These are phyloP conservation scores for Blepharisma stoltei DNA, from an alignment of 73 alveolate genomes.

Conservation along the genomic window DNA sequence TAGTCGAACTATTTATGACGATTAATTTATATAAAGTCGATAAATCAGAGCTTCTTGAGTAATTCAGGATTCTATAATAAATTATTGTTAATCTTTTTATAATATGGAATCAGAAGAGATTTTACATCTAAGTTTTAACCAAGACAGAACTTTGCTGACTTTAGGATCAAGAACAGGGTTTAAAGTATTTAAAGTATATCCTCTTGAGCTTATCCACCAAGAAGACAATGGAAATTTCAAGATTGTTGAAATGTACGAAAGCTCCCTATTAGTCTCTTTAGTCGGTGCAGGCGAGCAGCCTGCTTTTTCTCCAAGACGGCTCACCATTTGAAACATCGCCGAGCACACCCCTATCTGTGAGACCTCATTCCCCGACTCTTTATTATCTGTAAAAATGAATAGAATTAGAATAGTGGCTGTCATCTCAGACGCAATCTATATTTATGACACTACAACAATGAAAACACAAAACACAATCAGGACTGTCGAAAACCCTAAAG, in stretches of 20 bases:
- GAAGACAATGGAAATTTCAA: conserved; percentile 63
- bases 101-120: conserved; percentile 50
- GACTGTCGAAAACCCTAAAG: conserved; percentile 60
- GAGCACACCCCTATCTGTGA: conserved; percentile 52
- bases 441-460: conserved; percentile 63
- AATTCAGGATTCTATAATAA: no score
- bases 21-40: no score
- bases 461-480: conserved; percentile 47
- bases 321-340: conserved; percentile 71
- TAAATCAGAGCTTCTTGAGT: no score
- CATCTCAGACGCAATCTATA: conserved; percentile 60
- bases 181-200: conserved; percentile 50
- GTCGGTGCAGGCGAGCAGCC: conserved; percentile 71
- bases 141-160: conserved; percentile 60
- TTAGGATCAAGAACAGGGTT: conserved; percentile 75
- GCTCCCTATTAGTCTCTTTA: conserved; percentile 62
- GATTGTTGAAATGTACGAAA: conserved; percentile 78
- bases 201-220: conserved; percentile 36
- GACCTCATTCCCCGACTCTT: conserved; percentile 54
- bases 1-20: no score
- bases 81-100: not conserved
- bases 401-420: conserved; percentile 63
- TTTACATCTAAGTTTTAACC: conserved; percentile 64
- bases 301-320: conserved; percentile 60
- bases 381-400: conserved; percentile 64